Base-by-base conservation (phyloP, 2,329 filamentous ascomycete species). In the Fusarium goolgardi region DNA sequence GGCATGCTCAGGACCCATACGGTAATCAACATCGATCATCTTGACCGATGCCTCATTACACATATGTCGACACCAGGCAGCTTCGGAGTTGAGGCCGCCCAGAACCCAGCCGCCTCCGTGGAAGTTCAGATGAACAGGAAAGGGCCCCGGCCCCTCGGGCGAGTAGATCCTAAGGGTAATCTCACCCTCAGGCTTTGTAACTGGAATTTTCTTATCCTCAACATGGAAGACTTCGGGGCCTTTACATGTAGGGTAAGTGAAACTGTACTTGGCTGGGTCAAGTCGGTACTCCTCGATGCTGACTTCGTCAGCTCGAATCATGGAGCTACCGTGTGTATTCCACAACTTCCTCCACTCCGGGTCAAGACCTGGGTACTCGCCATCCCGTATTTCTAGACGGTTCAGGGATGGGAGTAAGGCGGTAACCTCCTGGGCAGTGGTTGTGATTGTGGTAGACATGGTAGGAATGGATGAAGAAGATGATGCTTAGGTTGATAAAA, bases 51-150 rank as follows among this genome's bases (percentile, higher is more conserved):
- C 55, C 15, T 59, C 32, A 0, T 59, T 59, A 25, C 50, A 55
- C 21, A 55, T 55, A 0, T 59, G 50, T 2, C 40, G 50, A 46
- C 55, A 59, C 55, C 55, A 59, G 0, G 50, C 40, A 2, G 55
- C 25, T 29, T 59, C 55, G 6, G 55, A 59, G 4, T 45, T 34
- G 10, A 59, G 50, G 2, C 55, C 40, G 0, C 55, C 55, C 0
- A 59, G 12, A 0, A 55, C 55, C 55, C 55, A 59, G 6, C 55
- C 55, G 4, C 55, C 55, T 3, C 50, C 55, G 1, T 59, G 55
- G 1, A 59, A 59, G 21, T 59, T 59, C 8, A 59, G 4, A 16
- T 59, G 55, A 2, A 45, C 50, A 0, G 55, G 50, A 15, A 55
- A 59, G 0, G 50, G 50, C 1, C 55, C 55, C 2, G 21, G 32